Conservation (phyloP, 345 rosid species). For the Aquilaria malaccensis region DNA sequence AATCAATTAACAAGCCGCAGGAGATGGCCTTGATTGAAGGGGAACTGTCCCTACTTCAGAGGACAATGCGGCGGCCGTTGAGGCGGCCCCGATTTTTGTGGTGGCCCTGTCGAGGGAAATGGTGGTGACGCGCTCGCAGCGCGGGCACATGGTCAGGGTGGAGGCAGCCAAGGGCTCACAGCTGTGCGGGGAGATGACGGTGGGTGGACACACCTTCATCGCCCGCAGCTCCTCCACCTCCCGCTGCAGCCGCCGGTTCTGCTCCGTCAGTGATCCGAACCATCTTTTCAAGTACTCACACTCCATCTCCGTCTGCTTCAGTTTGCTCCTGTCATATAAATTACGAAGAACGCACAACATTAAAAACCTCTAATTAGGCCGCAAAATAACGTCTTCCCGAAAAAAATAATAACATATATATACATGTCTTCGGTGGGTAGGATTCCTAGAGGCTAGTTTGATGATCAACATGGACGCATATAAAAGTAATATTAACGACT, state of each 20-base stretch:
- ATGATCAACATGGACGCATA: too few species aligned
- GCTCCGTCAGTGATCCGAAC: slow-evolving; percentile 87
- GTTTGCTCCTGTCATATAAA: slow-evolving; percentile 56
- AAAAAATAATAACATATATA: not conserved
- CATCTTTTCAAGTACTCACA: slow-evolving; percentile 91
- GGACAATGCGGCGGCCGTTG: slow-evolving; percentile 21
- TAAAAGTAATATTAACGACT: too few species aligned
- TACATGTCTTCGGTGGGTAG: not conserved
- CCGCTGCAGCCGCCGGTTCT: slow-evolving; percentile 76
- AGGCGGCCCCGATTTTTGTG: slow-evolving; percentile 14
- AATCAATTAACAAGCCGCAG: slow-evolving; percentile 30
- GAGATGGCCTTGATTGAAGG: slow-evolving; percentile 37
- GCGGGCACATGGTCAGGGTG: slow-evolving; percentile 84
- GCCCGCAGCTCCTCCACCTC: slow-evolving; percentile 95
- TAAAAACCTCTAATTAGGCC: too few species aligned
- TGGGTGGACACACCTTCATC: slow-evolving; percentile 64
- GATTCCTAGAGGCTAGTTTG: too few species aligned
- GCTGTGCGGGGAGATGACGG: slow-evolving; percentile 42
- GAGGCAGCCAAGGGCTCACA: slow-evolving; percentile 56
- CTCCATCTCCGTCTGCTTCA: slow-evolving; percentile 96
- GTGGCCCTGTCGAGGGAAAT: slow-evolving; percentile 18
- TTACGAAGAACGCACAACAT: too few species aligned
- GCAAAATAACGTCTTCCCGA: too few species aligned
- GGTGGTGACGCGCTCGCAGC: slow-evolving; percentile 82
- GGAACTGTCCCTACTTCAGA: slow-evolving; percentile 26